Conservation (phyloP, 148 eudicot species). For the Camellia lanceoleosa region DNA sequence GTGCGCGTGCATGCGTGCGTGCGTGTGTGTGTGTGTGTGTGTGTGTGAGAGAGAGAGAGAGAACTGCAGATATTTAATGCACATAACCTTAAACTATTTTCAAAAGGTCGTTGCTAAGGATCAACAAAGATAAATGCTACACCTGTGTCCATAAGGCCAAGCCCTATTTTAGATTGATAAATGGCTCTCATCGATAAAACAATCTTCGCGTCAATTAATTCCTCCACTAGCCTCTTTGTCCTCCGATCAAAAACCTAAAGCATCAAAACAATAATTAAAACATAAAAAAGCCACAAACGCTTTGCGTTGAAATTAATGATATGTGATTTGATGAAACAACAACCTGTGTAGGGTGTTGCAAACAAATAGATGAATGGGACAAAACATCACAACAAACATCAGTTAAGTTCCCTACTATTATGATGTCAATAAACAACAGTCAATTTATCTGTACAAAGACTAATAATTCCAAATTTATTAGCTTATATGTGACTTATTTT, state of each 20-base stretch:
- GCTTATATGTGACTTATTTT: not conserved
- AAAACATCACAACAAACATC: not conserved
- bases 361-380: not conserved
- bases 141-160: slow-evolving; percentile 79
- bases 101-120: not conserved
- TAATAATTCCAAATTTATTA: not conserved
- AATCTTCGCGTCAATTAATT: slow-evolving; percentile 81
- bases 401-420: not conserved
- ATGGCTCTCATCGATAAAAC: slow-evolving; percentile 89
- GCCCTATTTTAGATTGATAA: slow-evolving; percentile 81
- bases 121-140: slow-evolving; percentile 9
- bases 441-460: not conserved
- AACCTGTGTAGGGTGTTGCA: not conserved
- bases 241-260: slow-evolving; percentile 77
- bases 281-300: not conserved
- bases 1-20: not conserved
- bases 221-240: slow-evolving; percentile 81
- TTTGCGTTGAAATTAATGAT: not conserved
- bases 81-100: not conserved
- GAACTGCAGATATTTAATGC: not conserved
- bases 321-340: not conserved
- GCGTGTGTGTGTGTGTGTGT: not conserved
- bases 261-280: slow-evolving; percentile 11
- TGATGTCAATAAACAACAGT: not conserved
- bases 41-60: not conserved